phyloP scores from a whole-genome alignment of 1,139 yeast genomes.

The Magnusiomyces tetraspermus region DNA sequence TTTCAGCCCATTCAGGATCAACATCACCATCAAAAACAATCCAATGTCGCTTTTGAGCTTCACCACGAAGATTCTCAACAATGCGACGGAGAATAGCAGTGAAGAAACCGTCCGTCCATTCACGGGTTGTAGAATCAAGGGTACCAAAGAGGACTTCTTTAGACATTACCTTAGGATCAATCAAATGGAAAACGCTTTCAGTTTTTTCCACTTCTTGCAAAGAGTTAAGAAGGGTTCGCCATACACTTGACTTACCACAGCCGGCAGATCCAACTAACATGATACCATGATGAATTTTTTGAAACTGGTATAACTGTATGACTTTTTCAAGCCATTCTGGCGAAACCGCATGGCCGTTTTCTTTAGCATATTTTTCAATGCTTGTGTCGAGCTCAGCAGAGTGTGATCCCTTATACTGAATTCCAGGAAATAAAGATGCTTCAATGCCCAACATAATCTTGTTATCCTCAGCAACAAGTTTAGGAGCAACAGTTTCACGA shows the following conservation, averaged over 20 bases:
- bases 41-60: slow-evolving; percentile 53
- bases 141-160: slow-evolving; percentile 64
- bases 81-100: slow-evolving; percentile 59
- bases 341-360: slow-evolving; percentile 26
- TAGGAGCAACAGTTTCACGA: slow-evolving; percentile 54
- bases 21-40: slow-evolving; percentile 87
- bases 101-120: slow-evolving; percentile 87
- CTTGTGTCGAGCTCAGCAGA: slow-evolving; percentile 17
- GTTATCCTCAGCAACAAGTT: slow-evolving; percentile 48
- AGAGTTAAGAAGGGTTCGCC: slow-evolving; percentile 43
- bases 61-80: slow-evolving; percentile 51
- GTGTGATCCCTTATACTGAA: slow-evolving; percentile 20
- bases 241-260: slow-evolving; percentile 57
- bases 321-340: slow-evolving; percentile 48
- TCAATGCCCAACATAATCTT: slow-evolving; percentile 32
- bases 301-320: slow-evolving; percentile 54
- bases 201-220: slow-evolving; percentile 33
- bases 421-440: slow-evolving; percentile 26
- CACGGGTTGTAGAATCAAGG: slow-evolving; percentile 68
- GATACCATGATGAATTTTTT: slow-evolving; percentile 63
- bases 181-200: slow-evolving; percentile 38
- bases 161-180: slow-evolving; percentile 68
- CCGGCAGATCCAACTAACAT: slow-evolving; percentile 77
- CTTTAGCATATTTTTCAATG: slow-evolving; percentile 23
- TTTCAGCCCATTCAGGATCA: slow-evolving; percentile 93